Evolutionary conservation across 2,329 filamentous ascomycete genomes (phyloP).

Genomic region (Colletotrichum simmondsii): DNA sequence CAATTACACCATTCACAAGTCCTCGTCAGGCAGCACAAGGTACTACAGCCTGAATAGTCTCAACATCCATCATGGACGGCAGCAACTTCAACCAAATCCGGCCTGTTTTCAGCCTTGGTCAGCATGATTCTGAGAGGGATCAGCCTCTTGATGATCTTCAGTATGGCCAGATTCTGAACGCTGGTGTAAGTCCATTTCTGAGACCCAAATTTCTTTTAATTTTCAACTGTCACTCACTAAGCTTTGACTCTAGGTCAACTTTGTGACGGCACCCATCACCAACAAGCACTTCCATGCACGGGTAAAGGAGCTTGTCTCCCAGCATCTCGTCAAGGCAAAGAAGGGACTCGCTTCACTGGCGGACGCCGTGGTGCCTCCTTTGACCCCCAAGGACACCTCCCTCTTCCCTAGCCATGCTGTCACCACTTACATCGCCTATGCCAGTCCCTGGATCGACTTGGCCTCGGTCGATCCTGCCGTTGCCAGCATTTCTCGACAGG

Average conservation of each 20-base stretch:
- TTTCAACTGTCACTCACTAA: constrained; percentile 21
- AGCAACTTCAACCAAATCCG: constrained; percentile 37
- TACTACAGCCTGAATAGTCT: neutral
- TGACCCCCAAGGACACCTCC: constrained; percentile 83
- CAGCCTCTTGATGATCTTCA: constrained; percentile 71
- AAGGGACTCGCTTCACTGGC: constrained; percentile 53
- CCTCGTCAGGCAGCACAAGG: neutral
- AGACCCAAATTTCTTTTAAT: neutral
- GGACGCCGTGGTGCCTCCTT: constrained; percentile 70
- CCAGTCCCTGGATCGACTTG: constrained; percentile 94
- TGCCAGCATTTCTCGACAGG: constrained; percentile 87
- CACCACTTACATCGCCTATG: constrained; percentile 79
- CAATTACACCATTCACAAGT: constrained; percentile 27
- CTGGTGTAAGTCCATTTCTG: constrained; percentile 66
- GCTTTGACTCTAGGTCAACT: constrained; percentile 71
- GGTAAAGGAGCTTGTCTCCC: constrained; percentile 70
- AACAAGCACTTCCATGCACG: constrained; percentile 77
- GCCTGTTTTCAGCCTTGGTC: constrained; percentile 74
- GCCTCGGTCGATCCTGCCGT: constrained; percentile 85
- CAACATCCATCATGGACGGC: constrained; percentile 18
- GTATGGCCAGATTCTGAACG: constrained; percentile 74
- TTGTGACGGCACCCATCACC: constrained; percentile 82
- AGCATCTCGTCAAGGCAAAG: constrained; percentile 62
- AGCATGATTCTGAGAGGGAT: constrained; percentile 75
- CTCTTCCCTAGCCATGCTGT: constrained; percentile 76